These are phyloP conservation scores for Croton setiger DNA, from an alignment of 441 rosid genomes.

Conservation along the genomic window DNA sequence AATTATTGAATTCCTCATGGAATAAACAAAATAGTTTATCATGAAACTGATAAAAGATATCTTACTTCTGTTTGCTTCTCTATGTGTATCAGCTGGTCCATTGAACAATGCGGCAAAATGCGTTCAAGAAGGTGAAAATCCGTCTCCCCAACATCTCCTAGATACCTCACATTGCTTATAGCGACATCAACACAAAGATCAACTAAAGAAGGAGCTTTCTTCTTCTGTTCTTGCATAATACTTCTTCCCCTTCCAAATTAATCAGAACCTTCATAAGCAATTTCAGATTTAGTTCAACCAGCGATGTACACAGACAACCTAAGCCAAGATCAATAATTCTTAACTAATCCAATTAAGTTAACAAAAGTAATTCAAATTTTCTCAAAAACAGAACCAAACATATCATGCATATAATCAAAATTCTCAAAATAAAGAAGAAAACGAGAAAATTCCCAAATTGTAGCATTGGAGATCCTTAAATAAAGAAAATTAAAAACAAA, in stretches of 20 bases:
- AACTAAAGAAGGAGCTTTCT: slow-evolving; percentile 60
- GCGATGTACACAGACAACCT: background rate
- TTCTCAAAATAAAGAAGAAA: background rate
- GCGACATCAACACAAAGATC: slow-evolving; percentile 68
- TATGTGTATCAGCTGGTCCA: slow-evolving; percentile 66
- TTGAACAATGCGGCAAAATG: slow-evolving; percentile 68
- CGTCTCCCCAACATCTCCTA: slow-evolving; percentile 90
- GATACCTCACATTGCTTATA: slow-evolving; percentile 52
- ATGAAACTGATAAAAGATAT: background rate
- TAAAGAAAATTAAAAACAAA: background rate
- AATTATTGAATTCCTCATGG: background rate
- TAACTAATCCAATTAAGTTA: background rate
- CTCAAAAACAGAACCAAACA: background rate
- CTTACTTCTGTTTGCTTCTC: slow-evolving; percentile 62
- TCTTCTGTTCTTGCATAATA: slow-evolving; percentile 6
- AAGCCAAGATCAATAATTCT: background rate
- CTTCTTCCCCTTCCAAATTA: background rate
- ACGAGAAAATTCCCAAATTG: background rate
- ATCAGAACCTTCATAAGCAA: background rate
- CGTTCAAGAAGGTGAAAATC: slow-evolving; percentile 67
- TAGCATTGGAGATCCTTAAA: background rate
- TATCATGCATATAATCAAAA: background rate
- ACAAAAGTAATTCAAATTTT: background rate
- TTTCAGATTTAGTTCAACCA: background rate
- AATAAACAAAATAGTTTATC: background rate